These are phyloP conservation scores for Lachnellula willkommii DNA, from an alignment of 2,329 filamentous ascomycete genomes.

Conservation along the genomic window DNA sequence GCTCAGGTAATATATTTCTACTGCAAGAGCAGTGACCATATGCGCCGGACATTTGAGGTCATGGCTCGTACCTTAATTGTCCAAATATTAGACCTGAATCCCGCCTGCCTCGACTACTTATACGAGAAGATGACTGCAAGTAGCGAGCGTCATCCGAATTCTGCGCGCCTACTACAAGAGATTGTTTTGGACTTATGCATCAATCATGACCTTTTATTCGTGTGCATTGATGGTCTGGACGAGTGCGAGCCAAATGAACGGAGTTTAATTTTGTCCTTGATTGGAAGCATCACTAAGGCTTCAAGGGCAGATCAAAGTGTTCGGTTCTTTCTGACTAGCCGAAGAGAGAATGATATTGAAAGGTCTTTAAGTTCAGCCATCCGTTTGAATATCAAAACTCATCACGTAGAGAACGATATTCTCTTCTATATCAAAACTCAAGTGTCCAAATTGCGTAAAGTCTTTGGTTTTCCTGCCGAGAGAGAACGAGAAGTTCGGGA, in stretches of 20 bases:
- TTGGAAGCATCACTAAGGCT: not conserved
- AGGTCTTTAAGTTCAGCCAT: not conserved
- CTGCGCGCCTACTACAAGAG: not conserved
- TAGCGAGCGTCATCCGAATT: not conserved
- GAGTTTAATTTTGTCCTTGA: not conserved
- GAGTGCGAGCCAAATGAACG: not conserved
- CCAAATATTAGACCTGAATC: not conserved
- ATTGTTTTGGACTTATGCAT: not conserved
- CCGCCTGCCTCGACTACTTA: not conserved
- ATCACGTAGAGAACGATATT: not conserved
- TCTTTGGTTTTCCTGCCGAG: not conserved
- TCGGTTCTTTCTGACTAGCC: not conserved
- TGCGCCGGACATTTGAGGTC: not conserved
- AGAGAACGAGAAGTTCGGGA: not conserved
- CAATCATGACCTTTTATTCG: not conserved
- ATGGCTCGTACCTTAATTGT: not conserved
- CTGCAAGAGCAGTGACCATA: not conserved
- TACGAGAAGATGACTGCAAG: slow-evolving; percentile 1
- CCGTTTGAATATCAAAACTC: not conserved
- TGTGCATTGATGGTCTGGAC: slow-evolving; percentile 1
- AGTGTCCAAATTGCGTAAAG: not conserved
- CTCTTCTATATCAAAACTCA: not conserved
- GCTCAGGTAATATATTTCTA: slow-evolving; percentile 3
- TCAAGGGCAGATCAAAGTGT: not conserved
- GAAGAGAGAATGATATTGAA: not conserved